A percentile compares a stretch with the other conserved stretches of the same genome.
Conservation (phyloP, 1,284 basidiomycete species). For the Ustilago sp. region DNA sequence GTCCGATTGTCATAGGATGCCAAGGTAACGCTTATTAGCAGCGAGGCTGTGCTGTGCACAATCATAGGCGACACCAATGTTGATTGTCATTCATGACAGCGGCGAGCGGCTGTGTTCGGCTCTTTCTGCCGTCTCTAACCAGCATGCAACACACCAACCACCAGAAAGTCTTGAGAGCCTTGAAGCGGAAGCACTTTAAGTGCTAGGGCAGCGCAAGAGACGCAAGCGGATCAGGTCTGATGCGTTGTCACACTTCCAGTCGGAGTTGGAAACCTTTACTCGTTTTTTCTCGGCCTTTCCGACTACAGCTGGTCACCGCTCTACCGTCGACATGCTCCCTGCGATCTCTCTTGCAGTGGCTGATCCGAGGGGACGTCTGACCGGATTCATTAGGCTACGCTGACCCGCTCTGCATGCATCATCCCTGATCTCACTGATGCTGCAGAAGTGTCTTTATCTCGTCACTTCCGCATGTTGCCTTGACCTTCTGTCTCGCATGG, state of each 20-base stretch:
- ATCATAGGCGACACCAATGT: not conserved
- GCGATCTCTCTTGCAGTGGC: not conserved
- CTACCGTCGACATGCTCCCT: not conserved
- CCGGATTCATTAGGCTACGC: not conserved
- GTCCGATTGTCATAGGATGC: not conserved
- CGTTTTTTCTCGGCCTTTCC: too few species aligned
- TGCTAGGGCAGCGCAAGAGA: constrained; percentile 21
- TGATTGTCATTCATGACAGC: not conserved
- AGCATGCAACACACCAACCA: not conserved
- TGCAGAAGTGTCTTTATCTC: not conserved
- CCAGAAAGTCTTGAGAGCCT: not conserved
- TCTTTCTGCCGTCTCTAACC: not conserved
- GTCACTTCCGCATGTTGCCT: too few species aligned
- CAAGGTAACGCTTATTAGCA: not conserved
- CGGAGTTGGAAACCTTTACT: too few species aligned
- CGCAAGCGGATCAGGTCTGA: constrained; percentile 25
- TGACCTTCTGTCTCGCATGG: too few species aligned
- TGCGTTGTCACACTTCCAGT: too few species aligned
- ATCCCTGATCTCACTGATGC: not conserved
- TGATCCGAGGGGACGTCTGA: not conserved
- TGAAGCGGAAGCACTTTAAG: not conserved
- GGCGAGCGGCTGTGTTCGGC: constrained; percentile 3
- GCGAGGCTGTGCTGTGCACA: constrained; percentile 1
- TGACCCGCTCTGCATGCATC: not conserved
- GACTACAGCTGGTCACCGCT: not conserved